Conservation (phyloP, 2,329 filamentous ascomycete species). For the Penicillium polonicum region DNA sequence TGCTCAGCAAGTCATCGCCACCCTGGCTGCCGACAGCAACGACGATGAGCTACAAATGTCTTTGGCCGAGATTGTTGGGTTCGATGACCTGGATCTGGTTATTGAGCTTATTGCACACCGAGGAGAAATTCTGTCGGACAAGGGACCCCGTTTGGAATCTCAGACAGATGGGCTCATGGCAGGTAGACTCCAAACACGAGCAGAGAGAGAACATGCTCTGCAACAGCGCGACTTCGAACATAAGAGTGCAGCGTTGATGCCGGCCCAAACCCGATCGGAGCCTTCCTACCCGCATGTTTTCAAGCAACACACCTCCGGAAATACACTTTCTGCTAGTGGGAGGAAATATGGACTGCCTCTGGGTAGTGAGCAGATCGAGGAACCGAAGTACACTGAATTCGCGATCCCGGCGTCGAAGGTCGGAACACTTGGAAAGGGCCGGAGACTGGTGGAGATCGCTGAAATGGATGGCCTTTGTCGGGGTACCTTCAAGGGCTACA, state of each 20-base stretch:
- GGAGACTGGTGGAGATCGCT: conserved; percentile 73
- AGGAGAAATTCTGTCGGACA: conserved; percentile 59
- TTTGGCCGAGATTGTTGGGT: conserved; percentile 86
- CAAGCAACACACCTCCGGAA: conserved; percentile 76
- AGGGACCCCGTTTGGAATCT: conserved; percentile 30
- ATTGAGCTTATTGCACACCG: conserved; percentile 84
- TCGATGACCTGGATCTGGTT: conserved; percentile 89
- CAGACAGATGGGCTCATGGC: conserved; percentile 48
- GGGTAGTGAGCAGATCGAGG: conserved; percentile 69
- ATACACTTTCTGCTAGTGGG: conserved; percentile 75
- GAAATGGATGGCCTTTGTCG: conserved; percentile 86
- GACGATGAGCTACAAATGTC: conserved; percentile 90
- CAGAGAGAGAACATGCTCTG: conserved; percentile 76
- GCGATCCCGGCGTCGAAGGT: conserved; percentile 78
- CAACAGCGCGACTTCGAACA: conserved; percentile 76
- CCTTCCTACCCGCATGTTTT: conserved; percentile 93
- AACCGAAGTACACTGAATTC: conserved; percentile 84
- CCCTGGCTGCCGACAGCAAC: conserved; percentile 66
- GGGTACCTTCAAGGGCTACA: conserved; percentile 93
- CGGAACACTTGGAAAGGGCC: conserved; percentile 68
- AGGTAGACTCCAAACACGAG: conserved; percentile 66
- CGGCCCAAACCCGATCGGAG: conserved; percentile 68
- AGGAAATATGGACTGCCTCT: conserved; percentile 78
- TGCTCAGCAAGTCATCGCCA: conserved; percentile 71
- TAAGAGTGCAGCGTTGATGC: conserved; percentile 70